A percentile compares a stretch with the other conserved stretches of the same genome.
phyloP scores from a whole-genome alignment of 2,329 filamentous ascomycete genomes.

The Aspergillus sp. region DNA sequence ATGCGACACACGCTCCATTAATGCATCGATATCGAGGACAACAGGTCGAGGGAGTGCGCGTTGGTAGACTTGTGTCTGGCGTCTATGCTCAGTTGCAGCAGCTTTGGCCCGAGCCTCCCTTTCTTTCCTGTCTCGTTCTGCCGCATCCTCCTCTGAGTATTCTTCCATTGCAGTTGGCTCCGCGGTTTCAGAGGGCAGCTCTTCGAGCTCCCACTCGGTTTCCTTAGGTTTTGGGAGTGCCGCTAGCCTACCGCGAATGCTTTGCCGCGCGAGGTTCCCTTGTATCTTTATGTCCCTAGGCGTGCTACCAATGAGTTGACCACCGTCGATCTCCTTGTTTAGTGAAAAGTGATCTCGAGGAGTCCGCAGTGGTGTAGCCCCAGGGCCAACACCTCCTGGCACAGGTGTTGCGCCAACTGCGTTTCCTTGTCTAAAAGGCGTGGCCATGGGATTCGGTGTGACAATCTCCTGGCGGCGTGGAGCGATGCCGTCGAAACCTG shows the following conservation, averaged over 20 bases:
- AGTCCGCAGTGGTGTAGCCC: constrained; percentile 82
- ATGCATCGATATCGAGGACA: constrained; percentile 66
- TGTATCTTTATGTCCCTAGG: constrained; percentile 72
- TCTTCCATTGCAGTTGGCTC: constrained; percentile 56
- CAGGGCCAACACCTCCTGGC: constrained; percentile 59
- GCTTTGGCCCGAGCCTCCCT: constrained; percentile 62
- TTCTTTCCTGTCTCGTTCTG: constrained; percentile 72
- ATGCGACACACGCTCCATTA: constrained; percentile 64
- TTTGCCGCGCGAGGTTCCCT: constrained; percentile 66
- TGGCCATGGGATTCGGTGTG: constrained; percentile 96
- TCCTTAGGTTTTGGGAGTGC: constrained; percentile 90
- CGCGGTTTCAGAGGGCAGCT: constrained; percentile 74
- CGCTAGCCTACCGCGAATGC: constrained; percentile 65
- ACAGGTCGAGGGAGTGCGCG: constrained; percentile 75
- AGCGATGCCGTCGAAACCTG: constrained; percentile 81
- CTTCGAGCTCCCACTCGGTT: constrained; percentile 87
- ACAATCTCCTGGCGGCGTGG: constrained; percentile 77
- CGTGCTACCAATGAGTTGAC: constrained; percentile 70
- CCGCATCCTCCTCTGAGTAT: constrained; percentile 64
- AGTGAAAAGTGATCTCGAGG: constrained; percentile 84
- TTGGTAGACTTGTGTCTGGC: constrained; percentile 91
- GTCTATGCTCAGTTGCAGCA: constrained; percentile 69
- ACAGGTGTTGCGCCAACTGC: constrained; percentile 68
- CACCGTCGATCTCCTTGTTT: constrained; percentile 68
- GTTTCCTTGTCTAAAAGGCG: constrained; percentile 70